A percentile compares a stretch with the other conserved stretches of the same genome.
These are phyloP conservation scores for Cucurbita ficifolia DNA, from an alignment of 306 rosid genomes.

Conservation along the genomic window DNA sequence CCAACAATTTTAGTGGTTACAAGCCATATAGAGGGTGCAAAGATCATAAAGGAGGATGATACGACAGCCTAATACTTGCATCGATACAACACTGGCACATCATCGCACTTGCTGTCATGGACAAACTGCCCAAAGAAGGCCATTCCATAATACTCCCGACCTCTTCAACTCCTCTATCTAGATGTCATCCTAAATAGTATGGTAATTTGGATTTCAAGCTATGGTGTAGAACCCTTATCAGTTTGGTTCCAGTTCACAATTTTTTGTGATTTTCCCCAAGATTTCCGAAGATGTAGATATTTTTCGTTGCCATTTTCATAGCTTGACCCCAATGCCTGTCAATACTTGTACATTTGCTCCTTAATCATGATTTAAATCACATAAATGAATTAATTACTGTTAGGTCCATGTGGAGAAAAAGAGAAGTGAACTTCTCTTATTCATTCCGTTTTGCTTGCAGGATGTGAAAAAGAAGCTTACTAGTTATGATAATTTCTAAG, in stretches of 20 bases:
- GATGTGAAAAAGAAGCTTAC: too few relatives aligned
- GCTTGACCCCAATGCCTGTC: not conserved
- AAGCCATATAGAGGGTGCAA: not conserved
- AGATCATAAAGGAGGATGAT: not conserved
- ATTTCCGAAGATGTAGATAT: not conserved
- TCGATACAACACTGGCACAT: not conserved
- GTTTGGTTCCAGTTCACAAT: not conserved
- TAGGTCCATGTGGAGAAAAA: too few relatives aligned
- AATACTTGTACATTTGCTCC: not conserved
- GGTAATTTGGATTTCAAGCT: not conserved
- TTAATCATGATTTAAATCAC: too few relatives aligned
- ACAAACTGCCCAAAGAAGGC: not conserved
- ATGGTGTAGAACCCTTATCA: not conserved
- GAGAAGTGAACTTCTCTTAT: too few relatives aligned
- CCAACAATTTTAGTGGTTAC: not conserved
- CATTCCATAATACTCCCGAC: not conserved
- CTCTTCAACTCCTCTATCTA: not conserved
- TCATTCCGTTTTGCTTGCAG: too few relatives aligned
- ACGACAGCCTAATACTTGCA: not conserved
- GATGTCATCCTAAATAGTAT: not conserved
- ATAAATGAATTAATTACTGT: too few relatives aligned
- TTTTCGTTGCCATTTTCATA: not conserved
- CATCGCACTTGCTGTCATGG: not conserved
- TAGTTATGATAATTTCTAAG: too few relatives aligned
- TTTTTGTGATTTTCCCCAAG: not conserved